A percentile compares a stretch with the other conserved stretches of the same genome.
These are phyloP conservation scores for Reutealis trisperma DNA, from an alignment of 345 rosid species.

Conservation along the genomic window DNA sequence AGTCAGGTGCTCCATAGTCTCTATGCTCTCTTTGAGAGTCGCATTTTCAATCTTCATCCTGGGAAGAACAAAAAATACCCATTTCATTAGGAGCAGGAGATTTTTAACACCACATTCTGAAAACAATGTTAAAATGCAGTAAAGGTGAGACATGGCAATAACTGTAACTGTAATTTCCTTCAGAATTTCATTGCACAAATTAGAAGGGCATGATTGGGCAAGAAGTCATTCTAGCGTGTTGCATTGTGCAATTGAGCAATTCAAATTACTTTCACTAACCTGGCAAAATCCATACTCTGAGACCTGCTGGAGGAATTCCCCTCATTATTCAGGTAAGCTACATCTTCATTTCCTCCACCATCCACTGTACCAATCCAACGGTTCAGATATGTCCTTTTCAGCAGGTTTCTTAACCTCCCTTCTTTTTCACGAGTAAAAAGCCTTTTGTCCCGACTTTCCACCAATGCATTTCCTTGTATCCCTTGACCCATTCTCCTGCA, in stretches of 20 bases:
- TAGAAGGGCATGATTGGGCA: conserved; percentile 1
- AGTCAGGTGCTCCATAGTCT: conserved; percentile 76
- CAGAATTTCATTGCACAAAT: neutral
- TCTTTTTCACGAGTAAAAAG: conserved; percentile 48
- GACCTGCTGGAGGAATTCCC: conserved; percentile 33
- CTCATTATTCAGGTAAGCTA: conserved; percentile 37
- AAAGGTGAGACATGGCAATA: neutral
- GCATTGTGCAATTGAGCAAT: neutral
- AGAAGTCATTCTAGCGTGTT: conserved; percentile 1
- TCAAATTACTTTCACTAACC: conserved; percentile 45
- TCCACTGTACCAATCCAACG: conserved; percentile 68
- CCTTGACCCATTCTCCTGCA: conserved; percentile 57
- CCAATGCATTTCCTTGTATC: conserved; percentile 39
- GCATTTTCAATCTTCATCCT: conserved; percentile 94
- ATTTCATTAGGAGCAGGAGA: neutral
- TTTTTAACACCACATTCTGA: too few species aligned
- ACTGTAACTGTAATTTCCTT: neutral
- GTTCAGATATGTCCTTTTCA: conserved; percentile 77
- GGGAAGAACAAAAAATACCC: conserved; percentile 1
- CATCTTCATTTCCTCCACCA: conserved; percentile 52
- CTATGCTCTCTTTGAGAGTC: conserved; percentile 85
- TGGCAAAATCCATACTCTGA: conserved; percentile 62
- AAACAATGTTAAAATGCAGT: neutral
- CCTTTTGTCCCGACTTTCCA: conserved; percentile 39
- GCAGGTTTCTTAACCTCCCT: conserved; percentile 71